Evolutionary conservation across 805 yeast genomes (phyloP).

Genomic region (Lachancea sp.): DNA sequence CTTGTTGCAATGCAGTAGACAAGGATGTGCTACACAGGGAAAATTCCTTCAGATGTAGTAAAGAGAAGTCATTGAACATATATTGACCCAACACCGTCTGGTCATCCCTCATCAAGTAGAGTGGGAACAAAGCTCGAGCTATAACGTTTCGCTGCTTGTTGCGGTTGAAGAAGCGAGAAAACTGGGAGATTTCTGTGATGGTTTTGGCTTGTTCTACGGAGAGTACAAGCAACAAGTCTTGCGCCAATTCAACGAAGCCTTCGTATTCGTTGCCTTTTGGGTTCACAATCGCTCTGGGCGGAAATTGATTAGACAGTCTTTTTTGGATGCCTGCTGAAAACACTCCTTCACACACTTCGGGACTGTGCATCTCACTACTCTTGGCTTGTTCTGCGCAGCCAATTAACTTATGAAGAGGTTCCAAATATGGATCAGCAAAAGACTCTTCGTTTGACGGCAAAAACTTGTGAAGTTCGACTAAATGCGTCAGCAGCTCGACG

Average conservation of each 20-base stretch:
- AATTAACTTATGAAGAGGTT: constrained; percentile 1
- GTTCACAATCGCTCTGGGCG: constrained; percentile 32
- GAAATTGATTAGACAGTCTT: constrained; percentile 42
- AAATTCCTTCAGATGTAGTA: constrained; percentile 40
- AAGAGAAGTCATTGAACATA: constrained; percentile 33
- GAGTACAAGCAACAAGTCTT: constrained; percentile 36
- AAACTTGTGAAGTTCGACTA: constrained; percentile 16
- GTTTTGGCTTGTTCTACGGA: constrained; percentile 28
- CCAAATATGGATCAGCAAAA: neutral
- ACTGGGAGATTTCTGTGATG: constrained; percentile 29
- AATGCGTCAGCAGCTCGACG: constrained; percentile 15
- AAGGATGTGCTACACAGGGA: constrained; percentile 17
- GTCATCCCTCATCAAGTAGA: constrained; percentile 58
- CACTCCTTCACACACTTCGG: constrained; percentile 26
- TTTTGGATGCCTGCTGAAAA: constrained; percentile 45
- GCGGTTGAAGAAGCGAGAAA: constrained; percentile 32
- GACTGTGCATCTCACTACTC: constrained; percentile 8
- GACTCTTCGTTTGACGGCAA: constrained; percentile 4
- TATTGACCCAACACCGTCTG: constrained; percentile 49
- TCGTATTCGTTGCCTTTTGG: constrained; percentile 30
- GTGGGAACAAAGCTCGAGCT: constrained; percentile 58
- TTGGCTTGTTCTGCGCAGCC: constrained; percentile 1
- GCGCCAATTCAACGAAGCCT: constrained; percentile 28
- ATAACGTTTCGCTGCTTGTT: constrained; percentile 35
- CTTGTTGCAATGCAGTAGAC: neutral